Conservation (phyloP, 441 rosid genomes). For the Corymbia citriodora region DNA sequence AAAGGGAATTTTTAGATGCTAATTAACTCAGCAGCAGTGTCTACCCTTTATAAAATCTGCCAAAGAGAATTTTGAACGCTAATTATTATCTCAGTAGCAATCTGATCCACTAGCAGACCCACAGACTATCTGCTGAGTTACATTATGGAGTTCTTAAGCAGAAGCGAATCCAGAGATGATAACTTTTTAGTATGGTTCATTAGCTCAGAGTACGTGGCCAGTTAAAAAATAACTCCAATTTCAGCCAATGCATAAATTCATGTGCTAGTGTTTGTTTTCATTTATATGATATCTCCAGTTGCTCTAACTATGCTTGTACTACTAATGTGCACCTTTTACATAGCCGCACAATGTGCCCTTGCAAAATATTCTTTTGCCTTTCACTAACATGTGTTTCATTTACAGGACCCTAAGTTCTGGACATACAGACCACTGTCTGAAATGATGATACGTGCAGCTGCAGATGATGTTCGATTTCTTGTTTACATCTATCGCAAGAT, state of each 20-base stretch:
- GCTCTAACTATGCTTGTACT: not conserved
- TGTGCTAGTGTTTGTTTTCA: not conserved
- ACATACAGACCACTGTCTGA: constrained; percentile 74
- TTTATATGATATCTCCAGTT: not conserved
- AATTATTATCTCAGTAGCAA: not conserved
- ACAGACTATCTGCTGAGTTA: not conserved
- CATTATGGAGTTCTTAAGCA: not conserved
- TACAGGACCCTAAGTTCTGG: constrained; percentile 92
- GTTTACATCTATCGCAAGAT: constrained; percentile 66
- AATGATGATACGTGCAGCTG: constrained; percentile 86
- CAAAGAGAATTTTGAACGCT: not conserved
- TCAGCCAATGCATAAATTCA: not conserved
- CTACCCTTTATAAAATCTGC: not conserved
- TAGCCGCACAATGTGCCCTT: fast-evolving
- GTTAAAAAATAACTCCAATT: not conserved
- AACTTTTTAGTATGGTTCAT: not conserved
- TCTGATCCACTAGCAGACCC: not conserved
- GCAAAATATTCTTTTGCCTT: not conserved
- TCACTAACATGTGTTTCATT: not conserved
- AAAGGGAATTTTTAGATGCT: not conserved
- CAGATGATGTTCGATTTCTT: constrained; percentile 97
- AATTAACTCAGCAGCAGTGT: not conserved
- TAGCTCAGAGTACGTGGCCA: not conserved
- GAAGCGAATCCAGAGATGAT: not conserved
- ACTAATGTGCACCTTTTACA: not conserved